Base-by-base conservation (phyloP, 768 basidiomycete species). In the Termitomyces titanicus region DNA sequence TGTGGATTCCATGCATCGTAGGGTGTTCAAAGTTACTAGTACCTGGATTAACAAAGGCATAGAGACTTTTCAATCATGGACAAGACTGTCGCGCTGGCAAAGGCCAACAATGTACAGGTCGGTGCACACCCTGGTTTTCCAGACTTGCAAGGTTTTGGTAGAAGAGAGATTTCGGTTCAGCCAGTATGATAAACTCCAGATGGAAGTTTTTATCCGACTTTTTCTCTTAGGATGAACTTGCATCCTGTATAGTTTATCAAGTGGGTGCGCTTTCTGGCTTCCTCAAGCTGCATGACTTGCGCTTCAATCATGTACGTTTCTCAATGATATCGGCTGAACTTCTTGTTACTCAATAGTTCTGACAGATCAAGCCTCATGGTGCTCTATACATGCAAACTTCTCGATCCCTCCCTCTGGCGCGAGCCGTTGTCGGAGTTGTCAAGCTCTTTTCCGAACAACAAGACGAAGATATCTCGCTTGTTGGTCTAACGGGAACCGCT, bases 1-100 rank as follows among this genome's bases (percentile, higher is more conserved):
- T 88, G 85, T 62, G 85, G 86, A 6, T 86, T 85, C 56, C 86
- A 88, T 62, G 85, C 82, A 20, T 82, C 81, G 81, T 84, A 55
- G 45, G 18, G 18, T 29, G 13, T 17, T n/a, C 18, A 13, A 22
- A 8, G 9, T 10, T 3, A 12, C 17, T 5, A 6, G n/a, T 24
- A 29, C 11, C 11, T n/a, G 15, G 34, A 7, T 18, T 40, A 7
- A 20, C 20, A 34, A 1, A 22, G 29, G 22, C 13, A 9, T 20
- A 82, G 83, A 0, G 85, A 87, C 64, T 85, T 85, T 59, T 74
- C 79, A 0, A 76, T 86, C 47, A 88, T 89, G 86, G 74, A 81
- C 58, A 72, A 78, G 63, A 87, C 85, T 0, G 83, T 86, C 2
- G 54, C 57, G 1, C 71, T 84, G 4, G 86, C 86, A 2, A 85